Percentiles rank a stretch among this genome's conserved stretches.
Conservation (phyloP, 495 filamentous ascomycete species). For the Sphaerosporella brunnea region DNA sequence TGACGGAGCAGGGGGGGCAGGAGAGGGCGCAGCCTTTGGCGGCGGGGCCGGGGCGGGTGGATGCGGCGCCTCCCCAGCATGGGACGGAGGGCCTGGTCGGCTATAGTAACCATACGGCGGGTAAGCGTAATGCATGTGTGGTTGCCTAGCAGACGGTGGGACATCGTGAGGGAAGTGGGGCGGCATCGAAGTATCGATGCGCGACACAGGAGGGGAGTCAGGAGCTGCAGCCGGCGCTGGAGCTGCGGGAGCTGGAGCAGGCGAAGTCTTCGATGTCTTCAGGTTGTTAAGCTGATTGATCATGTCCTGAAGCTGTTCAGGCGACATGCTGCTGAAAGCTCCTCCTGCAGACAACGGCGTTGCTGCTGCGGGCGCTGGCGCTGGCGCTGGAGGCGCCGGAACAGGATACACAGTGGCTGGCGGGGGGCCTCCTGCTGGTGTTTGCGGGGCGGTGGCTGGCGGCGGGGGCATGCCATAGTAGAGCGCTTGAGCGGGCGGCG, state of each 20-base stretch:
- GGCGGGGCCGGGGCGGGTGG: constrained; percentile 8
- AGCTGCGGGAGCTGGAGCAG: constrained; percentile 1
- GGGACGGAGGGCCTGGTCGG: not conserved
- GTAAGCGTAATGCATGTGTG: not conserved
- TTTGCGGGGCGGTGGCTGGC: not conserved
- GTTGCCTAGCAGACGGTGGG: constrained; percentile 10
- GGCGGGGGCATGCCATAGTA: constrained; percentile 17
- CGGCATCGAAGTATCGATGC: constrained; percentile 6
- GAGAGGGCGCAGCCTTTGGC: constrained; percentile 2
- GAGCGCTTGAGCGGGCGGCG: not conserved
- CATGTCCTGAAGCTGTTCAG: constrained; percentile 6
- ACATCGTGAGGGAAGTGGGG: constrained; percentile 7
- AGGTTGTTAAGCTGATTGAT: constrained; percentile 7
- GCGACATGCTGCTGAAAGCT: constrained; percentile 2
- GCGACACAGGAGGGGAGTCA: constrained; percentile 4
- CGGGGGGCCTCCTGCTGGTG: constrained; percentile 6
- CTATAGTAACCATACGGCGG: not conserved
- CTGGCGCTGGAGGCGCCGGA: not conserved
- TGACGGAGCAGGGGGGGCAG: not conserved
- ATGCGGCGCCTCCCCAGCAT: constrained; percentile 1
- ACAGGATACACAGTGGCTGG: constrained; percentile 5
- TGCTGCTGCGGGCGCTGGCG: constrained; percentile 1
- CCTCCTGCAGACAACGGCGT: not conserved
- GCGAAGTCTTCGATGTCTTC: constrained; percentile 8
- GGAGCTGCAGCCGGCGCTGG: constrained; percentile 6